These are phyloP conservation scores for Gynochthodes officinalis DNA, from an alignment of 257 asterid genomes.

Conservation along the genomic window DNA sequence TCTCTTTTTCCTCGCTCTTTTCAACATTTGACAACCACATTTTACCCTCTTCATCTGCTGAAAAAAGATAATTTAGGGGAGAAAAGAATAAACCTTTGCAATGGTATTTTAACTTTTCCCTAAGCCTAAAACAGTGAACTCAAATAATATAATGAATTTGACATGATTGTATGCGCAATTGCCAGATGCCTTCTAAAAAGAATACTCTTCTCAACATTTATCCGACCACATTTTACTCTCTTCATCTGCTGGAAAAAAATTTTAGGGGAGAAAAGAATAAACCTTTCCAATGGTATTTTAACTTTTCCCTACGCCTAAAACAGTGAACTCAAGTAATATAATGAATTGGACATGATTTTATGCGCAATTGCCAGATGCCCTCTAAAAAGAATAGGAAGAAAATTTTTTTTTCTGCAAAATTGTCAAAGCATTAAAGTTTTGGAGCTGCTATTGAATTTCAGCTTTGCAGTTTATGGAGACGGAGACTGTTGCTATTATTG, in stretches of 20 bases:
- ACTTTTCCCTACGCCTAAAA: neutral
- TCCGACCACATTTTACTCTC: neutral
- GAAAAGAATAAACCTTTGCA: neutral
- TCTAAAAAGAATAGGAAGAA: no score
- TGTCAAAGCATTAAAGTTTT: neutral
- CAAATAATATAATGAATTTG: neutral
- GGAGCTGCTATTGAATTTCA: slow-evolving; percentile 17
- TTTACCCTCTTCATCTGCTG: neutral
- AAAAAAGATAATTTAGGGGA: neutral
- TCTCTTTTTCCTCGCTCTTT: neutral
- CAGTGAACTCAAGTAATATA: no score
- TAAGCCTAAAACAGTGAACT: neutral
- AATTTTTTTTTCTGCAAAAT: neutral
- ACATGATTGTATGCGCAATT: neutral
- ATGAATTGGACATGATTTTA: neutral
- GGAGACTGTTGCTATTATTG: slow-evolving; percentile 42
- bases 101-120: neutral
- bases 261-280: neutral
- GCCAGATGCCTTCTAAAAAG: neutral
- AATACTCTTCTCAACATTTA: no score
- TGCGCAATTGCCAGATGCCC: neutral
- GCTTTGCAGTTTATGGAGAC: slow-evolving; percentile 47
- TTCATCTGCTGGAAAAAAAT: neutral
- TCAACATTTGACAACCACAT: neutral
- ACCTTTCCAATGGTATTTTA: neutral